Percentiles rank a stretch among this genome's conserved stretches.
phyloP scores from a whole-genome alignment of 2,329 filamentous ascomycete genomes.

The Dactylellina cionopaga region DNA sequence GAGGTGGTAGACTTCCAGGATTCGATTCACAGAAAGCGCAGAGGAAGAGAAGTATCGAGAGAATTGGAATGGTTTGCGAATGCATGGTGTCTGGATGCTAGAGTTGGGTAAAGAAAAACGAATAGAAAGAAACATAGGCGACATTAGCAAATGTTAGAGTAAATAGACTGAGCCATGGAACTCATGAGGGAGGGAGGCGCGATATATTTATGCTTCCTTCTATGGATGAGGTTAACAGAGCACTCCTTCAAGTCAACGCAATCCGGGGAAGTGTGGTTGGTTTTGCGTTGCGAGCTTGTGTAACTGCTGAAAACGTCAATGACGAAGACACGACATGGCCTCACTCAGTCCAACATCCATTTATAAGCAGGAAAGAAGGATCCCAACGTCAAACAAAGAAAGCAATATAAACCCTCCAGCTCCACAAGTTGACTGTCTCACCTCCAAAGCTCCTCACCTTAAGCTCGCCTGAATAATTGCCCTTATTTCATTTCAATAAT shows the following conservation, averaged over 20 bases:
- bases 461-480: too few species aligned
- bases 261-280: conserved; percentile 17
- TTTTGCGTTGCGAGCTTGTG: conserved; percentile 41
- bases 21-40: not conserved
- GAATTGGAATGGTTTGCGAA: too few species aligned
- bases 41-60: not conserved
- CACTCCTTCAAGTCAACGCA: conserved; percentile 1
- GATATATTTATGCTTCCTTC: not conserved
- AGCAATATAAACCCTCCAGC: not conserved
- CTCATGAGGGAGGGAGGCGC: not conserved
- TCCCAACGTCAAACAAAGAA: conserved; percentile 1
- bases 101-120: too few species aligned
- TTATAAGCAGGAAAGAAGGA: too few species aligned
- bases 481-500: too few species aligned
- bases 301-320: conserved; percentile 39
- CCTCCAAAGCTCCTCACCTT: not conserved
- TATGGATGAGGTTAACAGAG: not conserved
- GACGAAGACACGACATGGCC: not conserved
- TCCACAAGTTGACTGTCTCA: not conserved
- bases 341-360: not conserved
- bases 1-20: not conserved
- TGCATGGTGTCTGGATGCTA: too few species aligned
- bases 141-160: not conserved
- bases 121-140: too few species aligned
- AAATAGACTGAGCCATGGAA: not conserved